Evolutionary conservation across 331 rosid genomes (phyloP), one percentile per base, ranked within the genome.

Genomic region (Prunus yedoensis): DNA sequence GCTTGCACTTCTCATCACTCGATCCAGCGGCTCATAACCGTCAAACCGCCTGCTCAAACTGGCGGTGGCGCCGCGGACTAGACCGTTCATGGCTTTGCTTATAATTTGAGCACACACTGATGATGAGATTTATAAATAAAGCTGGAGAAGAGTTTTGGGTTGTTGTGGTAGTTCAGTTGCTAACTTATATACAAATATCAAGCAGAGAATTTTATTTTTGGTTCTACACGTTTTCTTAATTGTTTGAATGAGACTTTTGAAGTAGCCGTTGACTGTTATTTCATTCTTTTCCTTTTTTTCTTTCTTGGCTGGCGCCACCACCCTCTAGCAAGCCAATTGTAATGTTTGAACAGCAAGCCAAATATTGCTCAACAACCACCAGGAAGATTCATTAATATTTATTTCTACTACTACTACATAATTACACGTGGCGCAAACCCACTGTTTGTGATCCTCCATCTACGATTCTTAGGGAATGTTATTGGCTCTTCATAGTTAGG

Each of bases 1-100:
- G 6, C 32, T 73, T 25, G 66, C 20, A 54, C 71, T n/a, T 66
- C 64, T 50, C 80, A 4, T 41, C 20, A 7, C 77, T 8, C 63
- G 87, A 10, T 84, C 78, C 45, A 91, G 62, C 18, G 78, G 64
- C 68, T 87, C 93, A 43, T 89, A 89, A 41, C 80, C 75, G 12
- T 59, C 82, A 50, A 68, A 10, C 43, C 84, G 72, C 30, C 91
- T 82, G 83, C 90, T 85, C 30, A 82, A 57, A 21, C 86, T 56
- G 20, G 74, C 61, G 60, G 83, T 87, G 72, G 79, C 7, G 86
- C 80, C 84, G 21, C 84, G 85, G 38, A 71, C 82, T 9, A 87
- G 85, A 12, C 86, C 68, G 77, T 61, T 76, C 93, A 88, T 85
- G 7, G 52, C 68, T 75, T 0, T 67, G 21, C 61, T 25, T 47